Conservation (phyloP, 352 stramenopile species). For the Phytophthora pini region DNA sequence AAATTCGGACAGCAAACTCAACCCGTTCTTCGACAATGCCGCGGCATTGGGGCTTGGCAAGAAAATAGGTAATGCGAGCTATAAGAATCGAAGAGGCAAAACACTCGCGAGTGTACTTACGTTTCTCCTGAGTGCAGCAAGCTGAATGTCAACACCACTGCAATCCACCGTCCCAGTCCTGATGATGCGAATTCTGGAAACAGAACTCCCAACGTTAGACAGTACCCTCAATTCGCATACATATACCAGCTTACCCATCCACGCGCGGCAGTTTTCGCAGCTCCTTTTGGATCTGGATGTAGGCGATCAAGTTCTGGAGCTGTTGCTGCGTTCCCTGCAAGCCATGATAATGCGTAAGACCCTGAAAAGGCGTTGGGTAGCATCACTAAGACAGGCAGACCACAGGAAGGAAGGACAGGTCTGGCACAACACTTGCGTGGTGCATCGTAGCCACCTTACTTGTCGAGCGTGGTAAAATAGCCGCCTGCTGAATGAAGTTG, state of each 20-base stretch:
- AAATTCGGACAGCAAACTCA: constrained; percentile 52
- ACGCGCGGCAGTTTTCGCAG: constrained; percentile 56
- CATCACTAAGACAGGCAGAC: constrained; percentile 4
- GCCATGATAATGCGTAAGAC: neutral
- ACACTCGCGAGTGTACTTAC: constrained; percentile 11
- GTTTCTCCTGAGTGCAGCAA: constrained; percentile 49
- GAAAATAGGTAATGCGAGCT: neutral
- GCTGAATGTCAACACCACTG: constrained; percentile 41
- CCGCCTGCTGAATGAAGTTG: constrained; percentile 14
- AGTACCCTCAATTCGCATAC: constrained; percentile 6
- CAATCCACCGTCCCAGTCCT: constrained; percentile 33
- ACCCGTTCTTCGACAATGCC: constrained; percentile 44
- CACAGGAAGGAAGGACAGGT: constrained; percentile 34
- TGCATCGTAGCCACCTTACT: constrained; percentile 6
- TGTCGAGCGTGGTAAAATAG: neutral
- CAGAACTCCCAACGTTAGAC: constrained; percentile 12
- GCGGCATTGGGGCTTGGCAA: constrained; percentile 39
- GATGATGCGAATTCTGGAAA: constrained; percentile 32
- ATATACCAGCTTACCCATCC: constrained; percentile 49
- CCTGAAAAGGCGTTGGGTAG: too few species aligned
- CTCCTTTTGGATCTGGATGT: constrained; percentile 56
- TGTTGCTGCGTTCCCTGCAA: constrained; percentile 61
- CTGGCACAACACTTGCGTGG: constrained; percentile 15
- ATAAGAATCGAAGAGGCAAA: neutral
- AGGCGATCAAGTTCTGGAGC: constrained; percentile 65